Conservation (phyloP, 2,329 filamentous ascomycete genomes). For the Fusarium tjaetaba region DNA sequence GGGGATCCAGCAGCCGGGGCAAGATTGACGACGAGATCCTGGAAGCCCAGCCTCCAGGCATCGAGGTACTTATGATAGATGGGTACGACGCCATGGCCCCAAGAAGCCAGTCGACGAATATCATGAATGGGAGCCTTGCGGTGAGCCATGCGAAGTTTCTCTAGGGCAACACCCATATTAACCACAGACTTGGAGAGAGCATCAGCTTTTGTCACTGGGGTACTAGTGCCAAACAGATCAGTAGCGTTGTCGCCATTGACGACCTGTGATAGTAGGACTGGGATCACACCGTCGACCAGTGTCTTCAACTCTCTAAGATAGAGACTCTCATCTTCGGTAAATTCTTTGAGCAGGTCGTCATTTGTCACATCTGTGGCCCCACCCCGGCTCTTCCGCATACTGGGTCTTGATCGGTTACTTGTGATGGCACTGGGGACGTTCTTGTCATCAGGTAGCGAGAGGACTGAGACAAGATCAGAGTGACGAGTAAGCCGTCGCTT, state of each 20-base stretch:
- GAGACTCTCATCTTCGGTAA: slow-evolving; percentile 83
- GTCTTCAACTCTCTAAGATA: slow-evolving; percentile 94
- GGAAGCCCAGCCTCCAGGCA: slow-evolving; percentile 92
- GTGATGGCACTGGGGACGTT: slow-evolving; percentile 67
- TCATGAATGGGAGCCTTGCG: slow-evolving; percentile 81
- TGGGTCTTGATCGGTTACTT: slow-evolving; percentile 80
- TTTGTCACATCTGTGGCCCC: slow-evolving; percentile 74
- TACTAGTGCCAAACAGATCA: slow-evolving; percentile 72
- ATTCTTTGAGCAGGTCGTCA: slow-evolving; percentile 80
- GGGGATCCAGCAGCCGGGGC: slow-evolving; percentile 68
- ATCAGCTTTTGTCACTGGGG: slow-evolving; percentile 62
- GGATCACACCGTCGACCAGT: slow-evolving; percentile 92
- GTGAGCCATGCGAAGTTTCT: slow-evolving; percentile 84
- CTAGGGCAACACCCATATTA: slow-evolving; percentile 90
- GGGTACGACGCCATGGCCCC: slow-evolving; percentile 81
- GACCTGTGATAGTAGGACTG: slow-evolving; percentile 87
- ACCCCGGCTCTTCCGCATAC: slow-evolving; percentile 78
- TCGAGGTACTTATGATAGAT: slow-evolving; percentile 88
- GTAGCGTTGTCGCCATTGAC: slow-evolving; percentile 74
- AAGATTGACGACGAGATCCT: slow-evolving; percentile 93
- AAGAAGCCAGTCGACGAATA: slow-evolving; percentile 76
- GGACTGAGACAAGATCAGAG: slow-evolving; percentile 90
- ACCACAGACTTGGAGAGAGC: slow-evolving; percentile 86
- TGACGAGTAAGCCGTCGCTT: slow-evolving; percentile 88
- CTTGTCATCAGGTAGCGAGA: slow-evolving; percentile 75